Conservation (phyloP, 306 rosid species). For the Cyclanthera cordifolia region DNA sequence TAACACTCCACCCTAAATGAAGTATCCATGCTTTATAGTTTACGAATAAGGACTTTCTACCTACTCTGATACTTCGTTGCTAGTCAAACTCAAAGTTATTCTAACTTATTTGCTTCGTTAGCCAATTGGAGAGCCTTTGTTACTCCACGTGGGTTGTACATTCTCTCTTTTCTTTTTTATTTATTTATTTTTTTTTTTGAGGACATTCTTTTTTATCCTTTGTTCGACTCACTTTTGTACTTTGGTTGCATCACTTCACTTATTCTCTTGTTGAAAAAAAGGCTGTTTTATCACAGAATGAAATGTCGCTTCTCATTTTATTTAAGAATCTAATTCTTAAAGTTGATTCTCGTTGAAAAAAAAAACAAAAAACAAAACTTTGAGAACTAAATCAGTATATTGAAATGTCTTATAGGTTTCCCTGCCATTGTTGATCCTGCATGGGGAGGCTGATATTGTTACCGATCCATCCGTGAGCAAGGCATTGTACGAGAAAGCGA, state of each 20-base stretch:
- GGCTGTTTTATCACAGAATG: neutral
- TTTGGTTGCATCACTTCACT: neutral
- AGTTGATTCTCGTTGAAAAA: neutral
- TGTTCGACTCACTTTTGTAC: neutral
- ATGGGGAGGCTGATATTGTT: constrained; percentile 77
- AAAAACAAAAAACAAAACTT: neutral
- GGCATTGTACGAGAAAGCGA: constrained; percentile 62
- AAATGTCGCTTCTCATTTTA: neutral
- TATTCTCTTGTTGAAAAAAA: neutral
- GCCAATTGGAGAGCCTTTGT: neutral
- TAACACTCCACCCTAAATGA: too few species aligned
- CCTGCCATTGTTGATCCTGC: constrained; percentile 72
- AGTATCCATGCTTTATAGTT: too few species aligned
- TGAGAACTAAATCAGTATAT: neutral
- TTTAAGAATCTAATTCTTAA: neutral
- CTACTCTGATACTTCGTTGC: too few species aligned
- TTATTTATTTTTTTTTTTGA: too few species aligned
- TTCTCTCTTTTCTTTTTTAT: too few species aligned
- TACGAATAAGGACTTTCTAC: too few species aligned
- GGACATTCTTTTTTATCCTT: neutral
- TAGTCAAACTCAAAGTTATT: neutral
- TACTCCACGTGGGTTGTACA: neutral
- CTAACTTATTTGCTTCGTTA: neutral
- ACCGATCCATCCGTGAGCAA: constrained; percentile 92
- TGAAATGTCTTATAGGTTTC: constrained; percentile 42